Percentiles rank a stretch among this genome's conserved stretches.
Evolutionary conservation across 306 rosid genomes (phyloP).

Genomic region (Acacia crassicarpa): DNA sequence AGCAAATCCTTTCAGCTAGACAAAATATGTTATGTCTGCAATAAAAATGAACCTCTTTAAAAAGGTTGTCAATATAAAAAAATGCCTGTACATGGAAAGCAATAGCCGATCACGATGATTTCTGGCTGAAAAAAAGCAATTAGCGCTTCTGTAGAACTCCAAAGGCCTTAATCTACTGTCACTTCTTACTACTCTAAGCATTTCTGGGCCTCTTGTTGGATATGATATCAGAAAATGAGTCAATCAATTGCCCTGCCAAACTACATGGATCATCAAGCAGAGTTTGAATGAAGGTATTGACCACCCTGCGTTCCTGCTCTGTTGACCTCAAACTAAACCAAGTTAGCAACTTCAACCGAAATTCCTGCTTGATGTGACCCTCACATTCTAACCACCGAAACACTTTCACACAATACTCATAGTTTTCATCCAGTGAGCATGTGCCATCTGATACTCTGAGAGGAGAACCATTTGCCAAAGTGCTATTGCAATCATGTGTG

Average conservation of each 20-base stretch:
- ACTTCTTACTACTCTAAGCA: constrained; percentile 63
- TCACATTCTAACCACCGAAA: constrained; percentile 98
- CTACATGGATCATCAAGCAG: constrained; percentile 90
- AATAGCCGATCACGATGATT: constrained; percentile 54
- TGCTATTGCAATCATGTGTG: constrained; percentile 87
- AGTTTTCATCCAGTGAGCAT: constrained; percentile 74
- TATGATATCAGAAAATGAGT: constrained; percentile 84
- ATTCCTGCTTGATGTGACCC: constrained; percentile 82
- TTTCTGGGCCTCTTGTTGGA: constrained; percentile 84
- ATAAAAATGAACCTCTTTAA: constrained; percentile 52
- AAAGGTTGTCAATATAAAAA: constrained; percentile 52
- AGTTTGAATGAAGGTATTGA: constrained; percentile 91
- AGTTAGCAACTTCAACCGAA: constrained; percentile 90
- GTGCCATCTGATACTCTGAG: constrained; percentile 50
- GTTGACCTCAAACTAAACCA: constrained; percentile 99
- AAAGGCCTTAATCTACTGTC: constrained; percentile 52
- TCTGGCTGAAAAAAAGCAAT: constrained; percentile 36
- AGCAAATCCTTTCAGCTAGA: constrained; percentile 48
- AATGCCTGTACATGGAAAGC: constrained; percentile 78
- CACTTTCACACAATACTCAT: constrained; percentile 93
- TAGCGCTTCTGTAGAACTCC: constrained; percentile 33
- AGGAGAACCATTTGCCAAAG: constrained; percentile 86
- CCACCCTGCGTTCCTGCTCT: constrained; percentile 96
- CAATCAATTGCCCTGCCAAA: constrained; percentile 98
- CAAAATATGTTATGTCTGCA: constrained; percentile 52